Evolutionary conservation across 2,329 filamentous ascomycete genomes (phyloP).

Genomic region (Drechslerella stenobrocha): DNA sequence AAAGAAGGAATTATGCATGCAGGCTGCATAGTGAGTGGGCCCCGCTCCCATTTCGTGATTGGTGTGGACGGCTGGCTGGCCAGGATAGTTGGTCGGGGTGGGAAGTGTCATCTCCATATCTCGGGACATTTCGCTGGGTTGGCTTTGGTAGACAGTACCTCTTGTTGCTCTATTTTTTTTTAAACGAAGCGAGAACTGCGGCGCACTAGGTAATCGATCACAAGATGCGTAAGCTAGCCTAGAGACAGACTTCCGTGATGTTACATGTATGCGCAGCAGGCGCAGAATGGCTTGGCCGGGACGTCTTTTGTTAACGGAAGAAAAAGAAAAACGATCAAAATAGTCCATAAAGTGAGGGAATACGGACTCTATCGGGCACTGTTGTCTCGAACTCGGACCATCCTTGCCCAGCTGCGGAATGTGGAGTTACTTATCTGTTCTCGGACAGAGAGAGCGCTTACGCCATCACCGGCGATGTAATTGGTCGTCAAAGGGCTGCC

Average conservation of each 20-base stretch:
- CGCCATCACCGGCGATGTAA: slow-evolving; percentile 47
- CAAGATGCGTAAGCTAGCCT: slow-evolving; percentile 31
- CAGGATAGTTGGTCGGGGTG: slow-evolving; percentile 15
- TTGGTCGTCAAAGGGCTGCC: slow-evolving; percentile 21
- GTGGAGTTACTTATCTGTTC: slow-evolving; percentile 43
- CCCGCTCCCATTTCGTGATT: neutral
- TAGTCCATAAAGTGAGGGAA: neutral
- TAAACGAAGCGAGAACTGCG: neutral
- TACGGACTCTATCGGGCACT: neutral
- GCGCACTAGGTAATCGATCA: slow-evolving; percentile 26
- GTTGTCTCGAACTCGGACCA: slow-evolving; percentile 19
- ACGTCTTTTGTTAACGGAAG: neutral
- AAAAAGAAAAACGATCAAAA: neutral
- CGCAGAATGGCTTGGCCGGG: too few species aligned
- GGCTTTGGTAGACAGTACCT: slow-evolving; percentile 44
- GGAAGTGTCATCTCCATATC: slow-evolving; percentile 39
- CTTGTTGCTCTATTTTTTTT: slow-evolving; percentile 7
- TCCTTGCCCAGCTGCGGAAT: slow-evolving; percentile 44
- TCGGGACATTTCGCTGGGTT: slow-evolving; percentile 47
- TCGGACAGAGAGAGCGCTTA: slow-evolving; percentile 44
- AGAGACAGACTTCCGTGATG: too few species aligned
- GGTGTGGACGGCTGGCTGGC: neutral
- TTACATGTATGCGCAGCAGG: too few species aligned
- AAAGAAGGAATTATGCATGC: slow-evolving; percentile 9
- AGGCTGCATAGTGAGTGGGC: slow-evolving; percentile 4